phyloP scores from a whole-genome alignment of 257 asterid species.

The Solanum piurae region DNA sequence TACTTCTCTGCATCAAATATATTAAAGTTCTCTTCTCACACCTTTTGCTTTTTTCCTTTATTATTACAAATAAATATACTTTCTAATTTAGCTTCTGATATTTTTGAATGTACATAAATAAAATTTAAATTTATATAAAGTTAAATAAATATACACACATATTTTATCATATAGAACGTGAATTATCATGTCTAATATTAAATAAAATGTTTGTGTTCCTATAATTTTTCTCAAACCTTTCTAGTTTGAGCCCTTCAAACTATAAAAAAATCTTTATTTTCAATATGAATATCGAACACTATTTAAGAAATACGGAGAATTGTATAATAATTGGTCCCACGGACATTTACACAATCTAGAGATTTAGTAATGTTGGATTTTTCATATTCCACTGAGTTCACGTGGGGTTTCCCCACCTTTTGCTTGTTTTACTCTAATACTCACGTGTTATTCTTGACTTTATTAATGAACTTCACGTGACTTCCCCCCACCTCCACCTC shows the following conservation, averaged over 20 bases:
- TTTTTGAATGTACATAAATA: too few species aligned
- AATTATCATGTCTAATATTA: too few species aligned
- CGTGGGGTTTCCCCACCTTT: not conserved
- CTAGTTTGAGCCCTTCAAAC: fast-evolving
- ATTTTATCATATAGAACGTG: too few species aligned
- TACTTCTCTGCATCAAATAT: not conserved
- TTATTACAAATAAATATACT: too few species aligned
- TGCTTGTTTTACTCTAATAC: not conserved
- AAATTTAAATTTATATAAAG: too few species aligned
- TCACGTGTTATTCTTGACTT: not conserved
- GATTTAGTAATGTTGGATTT: not conserved
- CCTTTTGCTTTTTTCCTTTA: not conserved
- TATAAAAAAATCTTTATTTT: too few species aligned
- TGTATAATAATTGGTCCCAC: not conserved
- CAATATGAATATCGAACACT: fast-evolving
- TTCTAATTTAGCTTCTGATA: too few species aligned
- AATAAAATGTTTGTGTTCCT: too few species aligned
- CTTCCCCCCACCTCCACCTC: not conserved
- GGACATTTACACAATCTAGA: not conserved
- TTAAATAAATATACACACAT: too few species aligned
- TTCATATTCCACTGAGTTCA: not conserved
- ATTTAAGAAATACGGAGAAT: too few species aligned
- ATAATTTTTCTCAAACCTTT: too few species aligned
- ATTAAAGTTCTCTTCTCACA: not conserved
- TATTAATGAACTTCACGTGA: not conserved